Base-by-base conservation (phyloP, 768 basidiomycete species). In the Boletus tomentosulus region DNA sequence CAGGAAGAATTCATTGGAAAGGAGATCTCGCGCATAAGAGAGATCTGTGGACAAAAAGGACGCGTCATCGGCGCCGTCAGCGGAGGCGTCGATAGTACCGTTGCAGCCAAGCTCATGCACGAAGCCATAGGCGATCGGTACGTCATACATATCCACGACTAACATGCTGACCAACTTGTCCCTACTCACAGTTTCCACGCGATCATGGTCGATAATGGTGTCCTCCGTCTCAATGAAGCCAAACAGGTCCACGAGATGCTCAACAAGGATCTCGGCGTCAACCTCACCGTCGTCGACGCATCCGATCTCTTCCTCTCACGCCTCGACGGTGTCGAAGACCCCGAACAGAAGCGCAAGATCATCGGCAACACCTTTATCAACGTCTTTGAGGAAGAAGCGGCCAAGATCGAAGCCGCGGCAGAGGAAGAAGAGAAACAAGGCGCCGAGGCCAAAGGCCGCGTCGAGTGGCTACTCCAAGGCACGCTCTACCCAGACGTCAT, bases 161-260 rank as follows among this genome's bases (percentile, higher is more conserved):
- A 28, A 42, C n/a, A 24, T 0, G 43, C 2, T 35, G 10, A 35
- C 55, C 30, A 22, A 50, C 42, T 28, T 42, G 25, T 31, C 7
- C 8, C 8, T 8, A 31, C 30, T 31, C 8, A 63, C 30, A 96
- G 95, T 55, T 99, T 99, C 80, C 97, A 96, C 65, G 97, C 95
- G 10, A 97, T 98, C 74, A 95, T 98, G 94, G 97, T 98, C 42
- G 96, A 98, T 73, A 99, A 99, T 65, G 97, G 97, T 53, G 96
- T 98, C 28, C 79, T 99, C 11, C 89, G 97, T 49, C 72, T 88
- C 60, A 87, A 98, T 66, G 97, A 99, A 69, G 94, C 86, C 10
- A 66, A 80, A 50, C 93, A 97, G 70, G 97, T 99, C 15, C 71
- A 96, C 71, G 83, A 87, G 62, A 98, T 96, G 94, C 81, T 99